These are phyloP conservation scores for Penicillium simplicissimum DNA, from an alignment of 495 filamentous ascomycete species.

Conservation along the genomic window DNA sequence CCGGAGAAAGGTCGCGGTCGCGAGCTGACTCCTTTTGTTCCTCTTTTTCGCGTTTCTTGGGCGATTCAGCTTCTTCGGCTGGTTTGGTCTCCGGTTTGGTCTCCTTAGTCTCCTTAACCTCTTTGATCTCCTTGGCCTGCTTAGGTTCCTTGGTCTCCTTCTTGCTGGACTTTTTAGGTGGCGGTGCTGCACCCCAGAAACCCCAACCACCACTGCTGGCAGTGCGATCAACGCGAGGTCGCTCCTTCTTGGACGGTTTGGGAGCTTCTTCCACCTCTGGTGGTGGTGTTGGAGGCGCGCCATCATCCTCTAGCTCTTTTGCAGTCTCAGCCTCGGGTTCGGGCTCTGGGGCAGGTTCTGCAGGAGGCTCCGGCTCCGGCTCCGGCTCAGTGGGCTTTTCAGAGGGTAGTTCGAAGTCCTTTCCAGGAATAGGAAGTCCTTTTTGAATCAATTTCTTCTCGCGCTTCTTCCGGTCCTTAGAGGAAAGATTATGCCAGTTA, in stretches of 20 bases:
- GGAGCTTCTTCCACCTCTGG: constrained; percentile 47
- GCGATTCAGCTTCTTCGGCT: constrained; percentile 34
- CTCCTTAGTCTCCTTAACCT: constrained; percentile 33
- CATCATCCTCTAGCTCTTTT: constrained; percentile 27
- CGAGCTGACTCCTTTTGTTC: constrained; percentile 18
- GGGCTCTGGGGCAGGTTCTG: constrained; percentile 24
- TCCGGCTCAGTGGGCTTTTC: constrained; percentile 7
- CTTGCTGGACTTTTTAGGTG: constrained; percentile 50
- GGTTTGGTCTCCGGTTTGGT: constrained; percentile 15
- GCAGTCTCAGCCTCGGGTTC: constrained; percentile 26
- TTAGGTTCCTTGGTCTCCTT: constrained; percentile 42
- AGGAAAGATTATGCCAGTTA: constrained; percentile 36
- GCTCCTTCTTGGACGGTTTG: constrained; percentile 58
- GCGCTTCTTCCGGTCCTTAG: constrained; percentile 34
- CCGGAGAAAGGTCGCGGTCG: constrained; percentile 20
- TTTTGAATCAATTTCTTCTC: constrained; percentile 40
- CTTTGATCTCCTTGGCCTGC: constrained; percentile 28
- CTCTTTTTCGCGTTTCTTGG: constrained; percentile 14
- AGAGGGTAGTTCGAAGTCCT: constrained; percentile 36
- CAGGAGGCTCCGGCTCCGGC: constrained; percentile 33
- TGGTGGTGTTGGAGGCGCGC: constrained; percentile 54
- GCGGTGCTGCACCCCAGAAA: constrained; percentile 55
- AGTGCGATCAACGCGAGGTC: constrained; percentile 54
- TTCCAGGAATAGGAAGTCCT: constrained; percentile 39
- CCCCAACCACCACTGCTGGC: constrained; percentile 55